Base-by-base conservation (phyloP, 140 eudicot genomes). In the Bidens hawaiensis region DNA sequence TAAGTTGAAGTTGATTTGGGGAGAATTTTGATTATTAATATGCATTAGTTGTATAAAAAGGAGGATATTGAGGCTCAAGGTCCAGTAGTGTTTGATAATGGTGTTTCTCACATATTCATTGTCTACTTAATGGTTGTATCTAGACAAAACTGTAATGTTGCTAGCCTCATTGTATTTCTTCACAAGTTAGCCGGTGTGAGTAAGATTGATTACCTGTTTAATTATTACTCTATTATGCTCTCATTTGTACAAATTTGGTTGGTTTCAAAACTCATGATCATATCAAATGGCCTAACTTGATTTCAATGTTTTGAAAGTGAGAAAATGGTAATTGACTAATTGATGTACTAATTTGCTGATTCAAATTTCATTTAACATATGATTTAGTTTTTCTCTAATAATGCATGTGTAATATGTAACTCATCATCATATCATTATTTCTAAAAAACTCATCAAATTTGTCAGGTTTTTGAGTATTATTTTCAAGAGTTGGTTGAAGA, bases 401-500 rank as follows among this genome's bases (percentile, higher is more conserved):
- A n/a, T n/a, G n/a, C n/a, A n/a, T n/a, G n/a, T n/a, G n/a, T n/a
- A n/a, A n/a, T n/a, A n/a, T n/a, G n/a, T n/a, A n/a, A n/a, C n/a
- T n/a, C n/a, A 31, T 21, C 24, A 59, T 21, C 49, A n/a, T 56
- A 45, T 55, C 4, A 14, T 11, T 65, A 12, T 27, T 45, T 36
- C 56, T 26, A 48, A 24, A 22, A 30, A 30, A 14, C 61, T 21
- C 41, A 27, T 40, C 51, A 23, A 22, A 23, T 42, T 52, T 53
- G 50, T 65, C 67, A 80, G 95, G 90, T 86, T 53, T 78, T 80
- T 55, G 75, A 70, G 67, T 75, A 78, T 70, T 83, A 86, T 66
- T 86, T 80, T 72, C 82, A 80, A 41, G 95, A 83, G 64, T 72
- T 86, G 46, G 87, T 83, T 67, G 95, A 86, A 63, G 88, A 87